These are phyloP conservation scores for Phytophthora pluvialis DNA, from an alignment of 352 stramenopile species.

Conservation along the genomic window DNA sequence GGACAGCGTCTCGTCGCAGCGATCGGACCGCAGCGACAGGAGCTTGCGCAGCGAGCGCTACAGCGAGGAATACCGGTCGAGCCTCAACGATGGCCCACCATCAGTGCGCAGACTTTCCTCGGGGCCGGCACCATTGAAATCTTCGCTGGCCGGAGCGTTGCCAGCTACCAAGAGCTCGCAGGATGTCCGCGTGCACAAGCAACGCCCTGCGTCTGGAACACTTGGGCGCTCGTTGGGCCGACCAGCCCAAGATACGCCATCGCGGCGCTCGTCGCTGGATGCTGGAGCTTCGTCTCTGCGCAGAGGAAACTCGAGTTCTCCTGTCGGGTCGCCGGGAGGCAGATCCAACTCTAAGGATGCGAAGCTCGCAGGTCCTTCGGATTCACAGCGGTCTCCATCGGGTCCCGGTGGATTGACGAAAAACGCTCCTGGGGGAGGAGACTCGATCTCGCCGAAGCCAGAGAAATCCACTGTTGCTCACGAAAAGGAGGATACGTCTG, in stretches of 20 bases:
- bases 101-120: slow-evolving; percentile 30
- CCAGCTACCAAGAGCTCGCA: slow-evolving; percentile 49
- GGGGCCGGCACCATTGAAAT: slow-evolving; percentile 35
- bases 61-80: slow-evolving; percentile 34
- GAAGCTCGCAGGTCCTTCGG: slow-evolving; percentile 10
- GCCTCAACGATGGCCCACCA: slow-evolving; percentile 24
- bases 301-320: slow-evolving; percentile 25
- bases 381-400: slow-evolving; percentile 27
- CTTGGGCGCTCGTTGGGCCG: slow-evolving; percentile 30
- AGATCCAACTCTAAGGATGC: slow-evolving; percentile 31
- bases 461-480: slow-evolving; percentile 20
- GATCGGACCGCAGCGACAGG: slow-evolving; percentile 52
- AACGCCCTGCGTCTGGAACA: slow-evolving; percentile 21
- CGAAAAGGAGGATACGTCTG: slow-evolving; percentile 24
- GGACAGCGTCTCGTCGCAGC: slow-evolving; percentile 59
- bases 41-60: slow-evolving; percentile 41
- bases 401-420: slow-evolving; percentile 20
- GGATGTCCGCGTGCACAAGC: slow-evolving; percentile 54
- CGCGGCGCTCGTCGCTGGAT: slow-evolving; percentile 43
- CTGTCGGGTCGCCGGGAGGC: slow-evolving; percentile 10
- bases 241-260: slow-evolving; percentile 27
- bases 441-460: slow-evolving; percentile 28
- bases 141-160: slow-evolving; percentile 29
- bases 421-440: slow-evolving; percentile 14
- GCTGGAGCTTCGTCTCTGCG: slow-evolving; percentile 26